Evolutionary conservation across 345 rosid species (phyloP).

Genomic region (Gossypium stocksii): DNA sequence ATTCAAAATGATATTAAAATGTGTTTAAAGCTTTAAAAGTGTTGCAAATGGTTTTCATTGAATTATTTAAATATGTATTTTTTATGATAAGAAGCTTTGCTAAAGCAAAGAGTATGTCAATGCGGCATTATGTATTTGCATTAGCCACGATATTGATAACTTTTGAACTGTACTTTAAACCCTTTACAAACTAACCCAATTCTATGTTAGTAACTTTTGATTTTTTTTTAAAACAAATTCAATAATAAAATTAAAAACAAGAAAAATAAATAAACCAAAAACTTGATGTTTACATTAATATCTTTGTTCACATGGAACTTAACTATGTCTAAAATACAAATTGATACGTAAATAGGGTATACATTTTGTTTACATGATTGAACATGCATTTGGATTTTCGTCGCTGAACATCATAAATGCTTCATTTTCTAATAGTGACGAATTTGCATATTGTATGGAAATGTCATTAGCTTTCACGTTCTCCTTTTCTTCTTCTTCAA

Average conservation of each 20-base stretch:
- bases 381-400: slow-evolving; percentile 71
- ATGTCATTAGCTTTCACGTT: neutral
- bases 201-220: too few relatives aligned
- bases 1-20: too few relatives aligned
- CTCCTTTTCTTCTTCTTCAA: slow-evolving; percentile 27
- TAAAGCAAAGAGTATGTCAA: too few relatives aligned
- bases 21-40: too few relatives aligned
- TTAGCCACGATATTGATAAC: too few relatives aligned
- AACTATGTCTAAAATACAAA: neutral
- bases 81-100: too few relatives aligned
- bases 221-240: neutral
- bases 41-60: too few relatives aligned
- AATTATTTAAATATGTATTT: too few relatives aligned
- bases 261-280: neutral
- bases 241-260: neutral
- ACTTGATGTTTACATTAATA: neutral
- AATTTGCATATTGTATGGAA: neutral
- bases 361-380: slow-evolving; percentile 26
- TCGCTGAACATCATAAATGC: slow-evolving; percentile 50
- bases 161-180: too few relatives aligned
- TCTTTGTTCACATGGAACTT: neutral
- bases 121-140: too few relatives aligned
- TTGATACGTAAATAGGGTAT: neutral
- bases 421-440: slow-evolving; percentile 19
- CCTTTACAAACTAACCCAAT: too few relatives aligned